These are phyloP conservation scores for Acacia pycnantha DNA, from an alignment of 331 rosid genomes.

Conservation along the genomic window DNA sequence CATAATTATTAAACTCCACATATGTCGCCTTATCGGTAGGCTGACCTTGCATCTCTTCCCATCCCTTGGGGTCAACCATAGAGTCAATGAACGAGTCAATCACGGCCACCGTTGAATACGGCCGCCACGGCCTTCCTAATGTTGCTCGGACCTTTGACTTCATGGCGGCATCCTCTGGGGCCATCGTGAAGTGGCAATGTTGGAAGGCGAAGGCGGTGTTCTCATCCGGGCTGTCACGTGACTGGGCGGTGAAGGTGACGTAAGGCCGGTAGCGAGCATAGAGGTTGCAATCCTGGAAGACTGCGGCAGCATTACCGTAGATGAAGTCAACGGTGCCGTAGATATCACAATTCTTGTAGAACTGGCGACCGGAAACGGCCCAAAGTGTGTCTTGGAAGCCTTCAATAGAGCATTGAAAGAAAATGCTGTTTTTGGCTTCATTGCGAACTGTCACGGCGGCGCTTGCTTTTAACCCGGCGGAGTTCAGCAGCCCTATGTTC, in stretches of 20 bases:
- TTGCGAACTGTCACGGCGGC: conserved; percentile 38
- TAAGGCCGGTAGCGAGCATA: conserved; percentile 25
- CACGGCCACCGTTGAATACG: conserved; percentile 35
- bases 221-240: conserved; percentile 18
- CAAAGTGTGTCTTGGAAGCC: conserved; percentile 40
- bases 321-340: conserved; percentile 45
- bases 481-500: conserved; percentile 33
- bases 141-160: conserved; percentile 31
- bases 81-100: conserved; percentile 35
- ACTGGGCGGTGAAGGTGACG: conserved; percentile 44
- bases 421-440: conserved; percentile 32
- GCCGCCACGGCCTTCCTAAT: conserved; percentile 36
- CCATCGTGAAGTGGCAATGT: conserved; percentile 26
- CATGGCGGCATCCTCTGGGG: not conserved
- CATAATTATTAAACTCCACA: conserved; percentile 31
- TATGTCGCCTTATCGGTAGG: conserved; percentile 33
- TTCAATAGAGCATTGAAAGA: conserved; percentile 35
- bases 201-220: conserved; percentile 34
- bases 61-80: conserved; percentile 36
- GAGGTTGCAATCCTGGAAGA: conserved; percentile 38
- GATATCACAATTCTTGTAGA: conserved; percentile 36
- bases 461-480: conserved; percentile 27
- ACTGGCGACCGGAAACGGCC: conserved; percentile 39
- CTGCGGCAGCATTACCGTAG: conserved; percentile 38
- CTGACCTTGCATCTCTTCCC: conserved; percentile 39